Evolutionary conservation across 352 stramenopile species (phyloP), one percentile per base, ranked within the genome.

Genomic region (Globisporangium alternatum): DNA sequence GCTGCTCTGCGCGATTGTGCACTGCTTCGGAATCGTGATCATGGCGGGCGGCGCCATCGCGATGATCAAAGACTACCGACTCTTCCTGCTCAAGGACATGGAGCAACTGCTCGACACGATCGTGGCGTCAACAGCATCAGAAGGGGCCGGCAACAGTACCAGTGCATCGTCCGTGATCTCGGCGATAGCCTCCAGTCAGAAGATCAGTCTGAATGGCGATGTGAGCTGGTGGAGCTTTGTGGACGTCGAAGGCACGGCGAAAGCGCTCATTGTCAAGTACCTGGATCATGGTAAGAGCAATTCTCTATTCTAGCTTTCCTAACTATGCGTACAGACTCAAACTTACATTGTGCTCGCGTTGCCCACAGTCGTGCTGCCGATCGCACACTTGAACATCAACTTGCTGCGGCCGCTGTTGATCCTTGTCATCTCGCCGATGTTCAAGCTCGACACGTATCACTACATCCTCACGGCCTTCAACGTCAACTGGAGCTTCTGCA

Each of bases 391-490:
- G 41, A 91, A 91, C 53, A 76, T 86, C 33, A 91, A 83, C 62
- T 31, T 93, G 49, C 37, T 91, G 17, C 83, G 85, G 0, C 82
- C 83, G 13, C 25, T 91, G 51, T 56, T 93, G 15, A 69, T 93
- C 21, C 59, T 91, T 5, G 73, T 90, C 2, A 69, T 87, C 48
- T 60, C 80, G 3, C 84, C 83, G 4, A 68, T 93, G 53, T 89
- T 93, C 66, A 90, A 91, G 62, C 68, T 93, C 13, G 79, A 90
- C 54, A 72, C 85, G 12, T 89, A 78, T 56, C 79, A 91, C 69
- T 93, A 88, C 64, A 75, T 91, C 39, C 41, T 91, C 25, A 72
- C 79, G 39, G 72, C 75, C 15, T 86, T 91, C 61, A 77, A 56
- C 5, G 65, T 89, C 30, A 92, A 89, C 60, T 58, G 91, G n/a